Percentiles rank a stretch among this genome's conserved stretches.
Conservation (phyloP, 371 early-diverging fungal genomes). For the Nosema muscidifuracis region DNA sequence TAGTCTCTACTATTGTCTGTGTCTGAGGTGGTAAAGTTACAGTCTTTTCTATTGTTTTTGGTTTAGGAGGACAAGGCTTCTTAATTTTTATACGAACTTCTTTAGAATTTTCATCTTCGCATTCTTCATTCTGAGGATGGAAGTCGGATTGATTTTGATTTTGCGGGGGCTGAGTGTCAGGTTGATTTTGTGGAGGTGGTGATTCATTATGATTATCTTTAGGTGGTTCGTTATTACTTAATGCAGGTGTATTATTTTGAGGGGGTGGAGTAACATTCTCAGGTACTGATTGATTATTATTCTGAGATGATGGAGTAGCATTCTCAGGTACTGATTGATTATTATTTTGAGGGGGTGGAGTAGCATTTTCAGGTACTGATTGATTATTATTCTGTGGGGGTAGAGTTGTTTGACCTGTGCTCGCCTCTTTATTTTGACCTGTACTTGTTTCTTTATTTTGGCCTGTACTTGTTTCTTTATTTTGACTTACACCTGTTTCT, state of each 20-base stretch:
- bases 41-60: constrained; percentile 2
- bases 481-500: no score
- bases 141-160: not conserved
- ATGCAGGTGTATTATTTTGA: not conserved
- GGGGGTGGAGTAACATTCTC: no score
- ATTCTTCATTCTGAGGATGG: not conserved
- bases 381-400: no score
- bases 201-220: not conserved
- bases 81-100: constrained; percentile 7
- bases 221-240: not conserved
- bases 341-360: no score
- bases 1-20: constrained; percentile 5
- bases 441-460: no score
- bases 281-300: no score
- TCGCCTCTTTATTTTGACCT: no score
- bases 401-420: not conserved
- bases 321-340: no score
- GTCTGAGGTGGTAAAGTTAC: constrained; percentile 11
- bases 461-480: no score
- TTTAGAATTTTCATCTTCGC: not conserved
- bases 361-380: no score
- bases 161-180: no score
- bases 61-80: constrained; percentile 2
- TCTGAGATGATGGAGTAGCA: no score
- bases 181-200: not conserved